Percentiles rank a stretch among this genome's conserved stretches.
Evolutionary conservation across 805 yeast genomes (phyloP).

Genomic region (Metschnikowia proteae): DNA sequence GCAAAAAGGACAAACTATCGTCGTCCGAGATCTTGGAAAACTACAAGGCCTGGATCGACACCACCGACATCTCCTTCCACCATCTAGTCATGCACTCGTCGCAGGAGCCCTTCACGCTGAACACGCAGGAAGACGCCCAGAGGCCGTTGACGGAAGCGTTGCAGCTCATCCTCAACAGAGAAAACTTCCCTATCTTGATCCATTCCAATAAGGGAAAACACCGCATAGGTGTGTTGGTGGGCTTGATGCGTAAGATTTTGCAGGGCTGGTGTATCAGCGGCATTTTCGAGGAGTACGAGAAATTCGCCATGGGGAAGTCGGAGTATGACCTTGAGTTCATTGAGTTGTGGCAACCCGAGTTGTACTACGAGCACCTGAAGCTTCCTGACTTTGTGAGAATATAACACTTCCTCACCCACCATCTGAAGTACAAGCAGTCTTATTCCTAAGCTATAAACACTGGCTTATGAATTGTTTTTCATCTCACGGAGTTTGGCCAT

Average conservation of each 20-base stretch:
- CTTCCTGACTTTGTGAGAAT: constrained; percentile 64
- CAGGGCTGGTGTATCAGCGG: constrained; percentile 96
- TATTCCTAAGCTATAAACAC: not conserved
- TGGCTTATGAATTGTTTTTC: constrained; percentile 52
- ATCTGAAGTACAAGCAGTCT: no score
- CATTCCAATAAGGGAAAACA: constrained; percentile 99
- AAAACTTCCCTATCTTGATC: constrained; percentile 81
- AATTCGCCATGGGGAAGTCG: constrained; percentile 90
- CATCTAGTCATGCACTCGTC: constrained; percentile 66
- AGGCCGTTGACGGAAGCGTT: constrained; percentile 54
- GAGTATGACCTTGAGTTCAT: constrained; percentile 89
- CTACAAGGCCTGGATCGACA: constrained; percentile 64
- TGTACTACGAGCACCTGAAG: constrained; percentile 44
- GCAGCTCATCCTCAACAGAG: constrained; percentile 52
- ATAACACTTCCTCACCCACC: constrained; percentile 7
- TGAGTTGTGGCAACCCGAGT: constrained; percentile 69
- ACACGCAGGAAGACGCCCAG: constrained; percentile 34
- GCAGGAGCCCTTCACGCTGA: constrained; percentile 70
- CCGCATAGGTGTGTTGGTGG: constrained; percentile 90
- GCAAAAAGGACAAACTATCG: constrained; percentile 44
- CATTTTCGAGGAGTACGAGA: constrained; percentile 87
- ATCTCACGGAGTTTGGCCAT: constrained; percentile 72
- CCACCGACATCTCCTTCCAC: constrained; percentile 51
- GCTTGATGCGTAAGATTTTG: constrained; percentile 74
- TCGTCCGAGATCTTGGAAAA: constrained; percentile 49